phyloP scores from a whole-genome alignment of 352 stramenopile species.

The Pythium vanterpoolii region DNA sequence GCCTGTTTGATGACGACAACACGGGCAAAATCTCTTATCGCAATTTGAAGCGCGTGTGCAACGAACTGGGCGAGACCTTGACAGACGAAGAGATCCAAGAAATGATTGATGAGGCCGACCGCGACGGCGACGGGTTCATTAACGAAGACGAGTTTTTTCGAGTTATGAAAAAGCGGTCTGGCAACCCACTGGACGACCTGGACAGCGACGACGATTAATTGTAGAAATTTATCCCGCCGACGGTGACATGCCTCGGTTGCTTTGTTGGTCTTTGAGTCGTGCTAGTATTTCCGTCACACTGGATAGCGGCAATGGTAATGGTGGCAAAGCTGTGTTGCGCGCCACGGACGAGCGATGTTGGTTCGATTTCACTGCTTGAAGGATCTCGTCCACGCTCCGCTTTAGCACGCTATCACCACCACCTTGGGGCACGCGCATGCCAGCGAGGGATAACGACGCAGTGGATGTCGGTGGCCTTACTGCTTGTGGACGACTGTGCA shows the following conservation, averaged over 20 bases:
- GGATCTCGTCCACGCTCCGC: conserved; percentile 69
- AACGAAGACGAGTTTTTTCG: conserved; percentile 95
- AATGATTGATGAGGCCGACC: conserved; percentile 95
- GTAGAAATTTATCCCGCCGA: conserved; percentile 7
- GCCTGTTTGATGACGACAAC: conserved; percentile 95
- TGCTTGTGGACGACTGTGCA: neutral
- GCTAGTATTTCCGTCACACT: conserved; percentile 30
- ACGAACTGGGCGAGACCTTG: conserved; percentile 69
- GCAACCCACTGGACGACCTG: conserved; percentile 90
- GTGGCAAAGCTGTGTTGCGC: conserved; percentile 14
- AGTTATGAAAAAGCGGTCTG: conserved; percentile 94
- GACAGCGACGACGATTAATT: conserved; percentile 87
- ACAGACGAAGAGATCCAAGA: conserved; percentile 88
- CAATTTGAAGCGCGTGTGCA: conserved; percentile 93
- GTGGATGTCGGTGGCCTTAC: neutral
- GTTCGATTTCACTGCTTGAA: conserved; percentile 46
- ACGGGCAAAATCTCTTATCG: conserved; percentile 94
- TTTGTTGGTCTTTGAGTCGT: conserved; percentile 27
- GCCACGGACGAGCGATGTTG: conserved; percentile 28
- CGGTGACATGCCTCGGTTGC: conserved; percentile 3
- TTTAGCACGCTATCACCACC: too few relatives aligned
- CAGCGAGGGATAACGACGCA: neutral
- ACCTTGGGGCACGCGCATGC: neutral
- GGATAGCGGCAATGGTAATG: conserved; percentile 6
- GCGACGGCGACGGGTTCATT: conserved; percentile 91